phyloP scores from a whole-genome alignment of 2,329 filamentous ascomycete species.

The Paecilomyces niveus region DNA sequence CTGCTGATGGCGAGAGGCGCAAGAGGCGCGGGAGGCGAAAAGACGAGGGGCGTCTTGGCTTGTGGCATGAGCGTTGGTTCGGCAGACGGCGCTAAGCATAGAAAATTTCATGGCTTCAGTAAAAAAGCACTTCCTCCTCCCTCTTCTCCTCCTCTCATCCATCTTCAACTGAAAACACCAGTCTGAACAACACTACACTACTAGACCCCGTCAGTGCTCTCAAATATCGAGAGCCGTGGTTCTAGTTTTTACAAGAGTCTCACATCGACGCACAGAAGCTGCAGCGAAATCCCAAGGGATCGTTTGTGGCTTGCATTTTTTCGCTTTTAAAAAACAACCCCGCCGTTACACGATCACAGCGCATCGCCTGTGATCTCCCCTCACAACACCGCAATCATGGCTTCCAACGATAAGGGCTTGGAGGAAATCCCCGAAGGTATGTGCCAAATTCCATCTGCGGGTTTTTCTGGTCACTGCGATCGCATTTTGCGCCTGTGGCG shows the following conservation, averaged over 20 bases:
- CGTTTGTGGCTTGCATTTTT: slow-evolving; percentile 26
- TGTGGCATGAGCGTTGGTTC: slow-evolving; percentile 10
- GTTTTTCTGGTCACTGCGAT: slow-evolving; percentile 3
- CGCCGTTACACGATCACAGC: slow-evolving; percentile 56
- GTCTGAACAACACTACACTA: slow-evolving; percentile 10
- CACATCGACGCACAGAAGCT: slow-evolving; percentile 15
- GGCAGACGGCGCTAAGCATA: slow-evolving; percentile 17
- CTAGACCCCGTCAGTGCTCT: slow-evolving; percentile 27
- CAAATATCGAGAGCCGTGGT: slow-evolving; percentile 24
- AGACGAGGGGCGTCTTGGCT: not conserved
- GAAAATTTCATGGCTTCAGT: slow-evolving; percentile 18
- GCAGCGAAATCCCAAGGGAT: slow-evolving; percentile 21
- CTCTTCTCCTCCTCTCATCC: slow-evolving; percentile 13
- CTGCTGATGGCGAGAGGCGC: not conserved
- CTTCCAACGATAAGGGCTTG: slow-evolving; percentile 87
- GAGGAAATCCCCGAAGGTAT: slow-evolving; percentile 94
- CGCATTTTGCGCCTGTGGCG: slow-evolving; percentile 1
- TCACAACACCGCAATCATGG: slow-evolving; percentile 77
- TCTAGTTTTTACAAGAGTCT: slow-evolving; percentile 21
- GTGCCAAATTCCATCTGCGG: slow-evolving; percentile 32
- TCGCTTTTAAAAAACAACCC: slow-evolving; percentile 16
- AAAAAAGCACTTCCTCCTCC: slow-evolving; percentile 10
- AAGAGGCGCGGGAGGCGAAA: slow-evolving; percentile 2
- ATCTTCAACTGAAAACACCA: slow-evolving; percentile 14
- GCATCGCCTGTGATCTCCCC: slow-evolving; percentile 64